Evolutionary conservation across 192 early-diverging fungal species (phyloP), one percentile per base, ranked within the genome.

Genomic region (Jimgerdemannia lactiflua): DNA sequence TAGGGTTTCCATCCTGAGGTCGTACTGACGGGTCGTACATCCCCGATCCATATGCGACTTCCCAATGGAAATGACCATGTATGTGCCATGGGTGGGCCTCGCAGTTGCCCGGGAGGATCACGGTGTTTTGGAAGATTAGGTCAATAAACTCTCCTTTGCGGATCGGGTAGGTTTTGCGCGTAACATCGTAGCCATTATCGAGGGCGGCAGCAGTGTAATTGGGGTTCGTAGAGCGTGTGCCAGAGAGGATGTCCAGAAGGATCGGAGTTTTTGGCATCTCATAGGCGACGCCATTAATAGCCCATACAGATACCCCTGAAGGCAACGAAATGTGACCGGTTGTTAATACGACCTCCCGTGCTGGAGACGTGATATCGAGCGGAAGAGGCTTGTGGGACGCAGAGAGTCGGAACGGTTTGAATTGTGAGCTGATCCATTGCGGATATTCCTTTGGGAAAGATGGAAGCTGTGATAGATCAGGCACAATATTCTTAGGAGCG

Each of bases 71-170:
- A 29, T 81, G 80, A 9, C 80, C 80, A 20, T 81, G 80, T 4
- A 73, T 78, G 67, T 81, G 80, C 77, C 77, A 81, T 14, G 80
- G 80, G 66, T 81, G 80, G 67, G 64, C 68, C 42, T 75, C 65
- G 59, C 80, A 81, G 18, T 42, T 54, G 4, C 54, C 74, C 17
- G 64, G 70, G 4, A 71, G 69, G 3, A 43, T 71, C 43, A 76
- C 64, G 4, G 80, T 81, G 54, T 66, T 64, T 41, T 78, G 77
- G 3, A 81, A 65, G n/a, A 81, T 76, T 20, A 81, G 67, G 39
- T 81, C 80, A n/a, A 81, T 20, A 39, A 74, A 39, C 72, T 81
- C 80, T 59, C 72, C 71, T 18, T 81, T 39, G 1, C 20, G 63
- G n/a, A 81, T 18, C 0, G 80, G 80, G 70, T 81, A 81, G 14